These are phyloP conservation scores for Backusella psychrophila DNA, from an alignment of 192 early-diverging fungal genomes.

Conservation along the genomic window DNA sequence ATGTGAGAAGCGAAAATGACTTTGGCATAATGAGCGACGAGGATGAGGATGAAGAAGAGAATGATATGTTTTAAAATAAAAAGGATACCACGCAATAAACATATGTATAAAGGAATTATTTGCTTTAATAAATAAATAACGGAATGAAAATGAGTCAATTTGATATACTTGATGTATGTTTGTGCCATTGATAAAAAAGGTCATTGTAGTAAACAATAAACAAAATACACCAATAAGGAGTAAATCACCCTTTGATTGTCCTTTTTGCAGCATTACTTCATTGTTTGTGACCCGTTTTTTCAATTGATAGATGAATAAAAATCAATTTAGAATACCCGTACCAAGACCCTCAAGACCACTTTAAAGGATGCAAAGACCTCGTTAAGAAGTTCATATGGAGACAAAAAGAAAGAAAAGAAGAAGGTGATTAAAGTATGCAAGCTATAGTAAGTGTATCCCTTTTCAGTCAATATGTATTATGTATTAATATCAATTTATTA, in stretches of 20 bases:
- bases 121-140: neutral
- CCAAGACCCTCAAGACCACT: too few relatives aligned
- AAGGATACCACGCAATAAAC: neutral
- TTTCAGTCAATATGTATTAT: neutral
- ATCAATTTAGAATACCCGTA: too few relatives aligned
- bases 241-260: too few relatives aligned
- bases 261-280: too few relatives aligned
- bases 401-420: neutral
- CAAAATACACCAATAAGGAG: too few relatives aligned
- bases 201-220: too few relatives aligned
- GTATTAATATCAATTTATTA: neutral
- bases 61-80: neutral
- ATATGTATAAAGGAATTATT: neutral
- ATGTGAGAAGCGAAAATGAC: conserved; percentile 42
- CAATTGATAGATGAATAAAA: too few relatives aligned
- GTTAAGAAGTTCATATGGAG: too few relatives aligned
- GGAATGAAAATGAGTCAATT: neutral
- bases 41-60: conserved; percentile 9
- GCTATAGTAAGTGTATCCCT: neutral
- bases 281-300: too few relatives aligned
- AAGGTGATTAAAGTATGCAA: neutral
- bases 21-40: conserved; percentile 40
- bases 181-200: neutral
- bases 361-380: too few relatives aligned
- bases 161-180: too few relatives aligned